Evolutionary conservation across 2,329 filamentous ascomycete genomes (phyloP).

Genomic region (Ophiobolus disseminans): DNA sequence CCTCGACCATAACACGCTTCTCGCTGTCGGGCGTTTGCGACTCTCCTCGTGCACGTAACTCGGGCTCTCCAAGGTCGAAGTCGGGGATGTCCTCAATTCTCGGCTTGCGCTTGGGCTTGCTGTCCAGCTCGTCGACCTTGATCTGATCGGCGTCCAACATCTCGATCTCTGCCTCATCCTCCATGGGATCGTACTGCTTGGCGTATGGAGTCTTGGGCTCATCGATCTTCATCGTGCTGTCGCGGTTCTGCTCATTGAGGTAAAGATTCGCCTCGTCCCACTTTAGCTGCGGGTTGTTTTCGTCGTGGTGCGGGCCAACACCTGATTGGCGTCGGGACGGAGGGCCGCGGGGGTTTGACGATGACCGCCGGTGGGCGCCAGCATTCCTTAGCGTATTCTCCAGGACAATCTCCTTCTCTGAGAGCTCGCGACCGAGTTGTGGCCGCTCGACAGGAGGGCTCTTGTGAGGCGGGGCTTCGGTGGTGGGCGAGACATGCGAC

Average conservation of each 20-base stretch:
- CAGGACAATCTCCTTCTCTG: slow-evolving; percentile 87
- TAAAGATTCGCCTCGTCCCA: slow-evolving; percentile 99
- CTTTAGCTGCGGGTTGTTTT: slow-evolving; percentile 78
- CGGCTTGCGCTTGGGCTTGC: slow-evolving; percentile 58
- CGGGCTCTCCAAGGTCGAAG: slow-evolving; percentile 89
- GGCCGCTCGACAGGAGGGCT: slow-evolving; percentile 49
- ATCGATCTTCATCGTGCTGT: slow-evolving; percentile 97
- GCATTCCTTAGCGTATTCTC: slow-evolving; percentile 96
- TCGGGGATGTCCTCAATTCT: slow-evolving; percentile 81
- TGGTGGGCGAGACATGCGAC: slow-evolving; percentile 56
- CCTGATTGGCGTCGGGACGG: slow-evolving; percentile 76
- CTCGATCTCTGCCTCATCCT: slow-evolving; percentile 78
- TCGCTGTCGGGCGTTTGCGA: slow-evolving; percentile 58
- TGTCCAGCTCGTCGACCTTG: slow-evolving; percentile 71
- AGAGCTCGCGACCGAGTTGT: slow-evolving; percentile 59
- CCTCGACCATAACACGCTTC: slow-evolving; percentile 83
- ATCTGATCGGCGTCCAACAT: slow-evolving; percentile 74
- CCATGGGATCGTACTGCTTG: slow-evolving; percentile 85
- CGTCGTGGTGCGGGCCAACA: slow-evolving; percentile 59
- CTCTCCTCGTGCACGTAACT: slow-evolving; percentile 57
- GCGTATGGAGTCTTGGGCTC: slow-evolving; percentile 98
- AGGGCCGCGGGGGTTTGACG: slow-evolving; percentile 71
- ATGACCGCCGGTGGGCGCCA: slow-evolving; percentile 83
- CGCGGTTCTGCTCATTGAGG: slow-evolving; percentile 93
- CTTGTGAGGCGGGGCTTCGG: slow-evolving; percentile 43